Conservation (phyloP, 306 rosid genomes). For the Purshia tridentata region DNA sequence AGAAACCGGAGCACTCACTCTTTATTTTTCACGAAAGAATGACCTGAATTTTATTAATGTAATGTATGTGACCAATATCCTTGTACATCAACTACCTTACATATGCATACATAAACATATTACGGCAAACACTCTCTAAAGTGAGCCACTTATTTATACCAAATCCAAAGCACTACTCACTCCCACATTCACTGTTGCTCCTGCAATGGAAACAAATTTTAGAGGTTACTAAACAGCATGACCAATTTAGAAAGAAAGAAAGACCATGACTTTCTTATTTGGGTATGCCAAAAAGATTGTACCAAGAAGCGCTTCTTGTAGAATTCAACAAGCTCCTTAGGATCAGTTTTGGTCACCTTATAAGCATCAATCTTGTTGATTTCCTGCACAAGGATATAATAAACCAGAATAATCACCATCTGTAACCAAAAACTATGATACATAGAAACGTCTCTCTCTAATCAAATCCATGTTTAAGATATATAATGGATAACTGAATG, state of each 20-base stretch:
- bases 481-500: background rate
- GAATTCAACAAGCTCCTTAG: conserved; percentile 34
- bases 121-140: background rate
- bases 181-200: conserved; percentile 35
- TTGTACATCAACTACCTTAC: too few relatives aligned
- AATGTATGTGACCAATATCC: too few relatives aligned
- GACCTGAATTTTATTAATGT: background rate
- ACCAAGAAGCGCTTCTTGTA: conserved; percentile 61
- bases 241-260: background rate
- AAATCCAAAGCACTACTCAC: background rate
- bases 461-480: background rate
- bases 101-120: background rate
- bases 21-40: background rate
- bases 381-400: conserved; percentile 37
- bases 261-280: background rate
- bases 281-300: background rate
- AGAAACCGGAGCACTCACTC: too few relatives aligned
- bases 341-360: conserved; percentile 52
- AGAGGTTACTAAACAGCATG: background rate
- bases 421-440: background rate
- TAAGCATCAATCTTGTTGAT: conserved; percentile 65
- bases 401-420: background rate
- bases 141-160: background rate
- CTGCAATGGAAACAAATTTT: conserved; percentile 25
- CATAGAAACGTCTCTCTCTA: background rate